Conservation (phyloP, 208 protist genomes). For the Naegleria gruberi region DNA sequence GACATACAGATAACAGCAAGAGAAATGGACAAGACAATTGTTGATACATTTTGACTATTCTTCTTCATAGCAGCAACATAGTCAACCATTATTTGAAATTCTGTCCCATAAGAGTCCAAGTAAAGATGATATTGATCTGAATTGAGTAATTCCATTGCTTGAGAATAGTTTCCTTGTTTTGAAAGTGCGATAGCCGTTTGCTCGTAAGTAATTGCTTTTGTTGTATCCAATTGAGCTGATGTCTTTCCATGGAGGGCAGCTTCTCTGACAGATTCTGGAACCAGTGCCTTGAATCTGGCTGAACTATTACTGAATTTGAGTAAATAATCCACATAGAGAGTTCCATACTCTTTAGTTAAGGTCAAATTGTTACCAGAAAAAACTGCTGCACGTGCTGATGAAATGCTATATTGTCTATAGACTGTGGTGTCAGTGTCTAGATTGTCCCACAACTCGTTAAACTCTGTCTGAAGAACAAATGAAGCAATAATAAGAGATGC, state of each 20-base stretch:
- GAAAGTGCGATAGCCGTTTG: neutral
- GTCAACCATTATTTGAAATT: neutral
- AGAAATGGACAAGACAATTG: neutral
- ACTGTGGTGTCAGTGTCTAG: neutral
- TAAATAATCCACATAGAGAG: neutral
- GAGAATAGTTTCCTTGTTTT: neutral
- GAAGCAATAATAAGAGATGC: neutral
- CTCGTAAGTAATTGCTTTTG: neutral
- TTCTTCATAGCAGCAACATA: neutral
- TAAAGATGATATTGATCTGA: neutral
- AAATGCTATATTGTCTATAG: neutral
- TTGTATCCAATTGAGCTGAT: neutral
- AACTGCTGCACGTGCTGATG: neutral
- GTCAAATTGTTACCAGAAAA: neutral
- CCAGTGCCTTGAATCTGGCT: neutral
- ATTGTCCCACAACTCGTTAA: neutral
- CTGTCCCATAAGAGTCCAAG: neutral
- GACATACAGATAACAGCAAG: neutral
- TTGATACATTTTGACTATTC: neutral
- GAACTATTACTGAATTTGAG: neutral
- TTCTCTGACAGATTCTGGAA: neutral
- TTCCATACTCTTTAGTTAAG: neutral
- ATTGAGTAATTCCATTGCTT: neutral
- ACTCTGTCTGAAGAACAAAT: neutral
- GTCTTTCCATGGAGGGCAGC: neutral